Conservation (phyloP, 495 filamentous ascomycete species). For the Penicillium pulvis region DNA sequence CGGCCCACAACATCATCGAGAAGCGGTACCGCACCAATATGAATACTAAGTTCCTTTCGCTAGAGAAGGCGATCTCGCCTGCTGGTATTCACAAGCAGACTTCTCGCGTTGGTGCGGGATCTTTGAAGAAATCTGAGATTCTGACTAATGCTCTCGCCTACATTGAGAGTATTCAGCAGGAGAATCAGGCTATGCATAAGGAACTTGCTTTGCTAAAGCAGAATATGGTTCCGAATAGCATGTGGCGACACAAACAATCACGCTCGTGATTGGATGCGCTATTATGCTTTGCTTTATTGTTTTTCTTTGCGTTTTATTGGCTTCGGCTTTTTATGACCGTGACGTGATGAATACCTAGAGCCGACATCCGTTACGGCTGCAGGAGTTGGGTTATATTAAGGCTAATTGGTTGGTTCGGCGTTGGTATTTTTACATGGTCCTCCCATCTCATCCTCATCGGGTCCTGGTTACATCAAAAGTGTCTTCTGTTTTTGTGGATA, state of each 20-base stretch:
- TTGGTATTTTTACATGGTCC: constrained; percentile 4
- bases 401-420: constrained; percentile 1
- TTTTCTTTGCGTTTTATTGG: neutral
- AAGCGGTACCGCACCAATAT: constrained; percentile 56
- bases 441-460: constrained; percentile 27
- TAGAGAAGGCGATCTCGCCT: constrained; percentile 45
- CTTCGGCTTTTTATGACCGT: constrained; percentile 12
- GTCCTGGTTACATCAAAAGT: constrained; percentile 35
- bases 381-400: neutral
- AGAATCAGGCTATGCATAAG: constrained; percentile 42
- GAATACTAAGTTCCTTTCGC: constrained; percentile 52
- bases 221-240: constrained; percentile 34
- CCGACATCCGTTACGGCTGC: constrained; percentile 6
- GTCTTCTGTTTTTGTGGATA: constrained; percentile 24
- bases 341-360: constrained; percentile 25
- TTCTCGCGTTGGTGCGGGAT: constrained; percentile 31
- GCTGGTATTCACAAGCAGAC: constrained; percentile 28
- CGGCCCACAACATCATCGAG: constrained; percentile 57
- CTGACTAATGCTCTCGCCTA: constrained; percentile 72
- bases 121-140: constrained; percentile 56
- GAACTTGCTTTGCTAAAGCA: constrained; percentile 42
- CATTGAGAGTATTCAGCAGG: constrained; percentile 56
- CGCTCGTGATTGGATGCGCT: constrained; percentile 4
- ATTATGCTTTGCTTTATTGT: neutral
- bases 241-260: constrained; percentile 32